Percentiles rank a stretch among this genome's conserved stretches.
Evolutionary conservation across 2,329 filamentous ascomycete genomes (phyloP).

Genomic region (Ceratocystis albifundus): DNA sequence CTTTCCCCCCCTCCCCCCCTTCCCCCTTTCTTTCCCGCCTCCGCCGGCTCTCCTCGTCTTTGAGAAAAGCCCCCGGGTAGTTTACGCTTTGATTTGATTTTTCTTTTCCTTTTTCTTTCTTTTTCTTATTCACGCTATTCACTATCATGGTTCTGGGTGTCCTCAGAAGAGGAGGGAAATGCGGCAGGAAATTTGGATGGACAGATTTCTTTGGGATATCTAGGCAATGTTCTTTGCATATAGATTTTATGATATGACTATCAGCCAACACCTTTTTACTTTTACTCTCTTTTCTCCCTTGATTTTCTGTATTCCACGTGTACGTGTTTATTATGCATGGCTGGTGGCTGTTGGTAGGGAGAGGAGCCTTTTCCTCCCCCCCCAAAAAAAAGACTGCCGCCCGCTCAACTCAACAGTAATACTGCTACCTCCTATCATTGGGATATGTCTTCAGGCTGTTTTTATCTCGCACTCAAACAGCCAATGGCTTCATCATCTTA

Average conservation of each 20-base stretch:
- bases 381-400: too few relatives aligned
- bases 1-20: too few relatives aligned
- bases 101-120: neutral
- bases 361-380: too few relatives aligned
- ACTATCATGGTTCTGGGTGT: neutral
- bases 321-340: neutral
- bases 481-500: too few relatives aligned
- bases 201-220: constrained; percentile 8
- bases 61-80: neutral
- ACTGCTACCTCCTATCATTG: neutral
- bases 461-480: neutral
- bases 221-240: constrained; percentile 13
- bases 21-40: neutral
- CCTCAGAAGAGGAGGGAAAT: constrained; percentile 6
- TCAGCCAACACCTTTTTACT: neutral
- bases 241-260: constrained; percentile 18
- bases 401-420: too few relatives aligned
- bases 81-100: neutral
- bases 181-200: constrained; percentile 6
- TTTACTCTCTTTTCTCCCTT: constrained; percentile 1
- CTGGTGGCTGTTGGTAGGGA: neutral
- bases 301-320: neutral
- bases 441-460: neutral
- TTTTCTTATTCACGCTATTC: neutral
- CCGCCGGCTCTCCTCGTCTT: neutral